Percentiles rank a stretch among this genome's conserved stretches.
Conservation (phyloP, 2,329 filamentous ascomycete species). For the Phaeophleospora eucalypticola region DNA sequence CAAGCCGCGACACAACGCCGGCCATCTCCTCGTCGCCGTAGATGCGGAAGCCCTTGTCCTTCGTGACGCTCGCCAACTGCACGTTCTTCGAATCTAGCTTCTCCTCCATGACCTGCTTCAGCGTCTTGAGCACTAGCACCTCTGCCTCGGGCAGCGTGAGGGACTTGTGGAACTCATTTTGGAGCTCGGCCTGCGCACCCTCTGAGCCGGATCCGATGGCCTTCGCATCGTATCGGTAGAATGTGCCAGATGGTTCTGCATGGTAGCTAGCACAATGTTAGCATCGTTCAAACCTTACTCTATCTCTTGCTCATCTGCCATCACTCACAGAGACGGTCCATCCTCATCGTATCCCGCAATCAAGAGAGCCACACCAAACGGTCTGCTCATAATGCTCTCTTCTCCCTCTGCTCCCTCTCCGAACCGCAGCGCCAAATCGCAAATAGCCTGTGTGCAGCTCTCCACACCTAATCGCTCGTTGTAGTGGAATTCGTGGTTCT, state of each 20-base stretch:
- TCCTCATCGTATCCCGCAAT: conserved; percentile 98
- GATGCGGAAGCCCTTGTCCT: conserved; percentile 97
- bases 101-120: conserved; percentile 99
- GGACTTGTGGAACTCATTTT: conserved; percentile 99
- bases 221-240: conserved; percentile 98
- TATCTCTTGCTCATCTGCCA: conserved; percentile 4
- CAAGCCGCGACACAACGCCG: conserved; percentile 76
- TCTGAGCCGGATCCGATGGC: conserved; percentile 96
- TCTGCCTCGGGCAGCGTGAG: conserved; percentile 90
- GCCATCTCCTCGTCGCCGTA: conserved; percentile 98
- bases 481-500: conserved; percentile 97
- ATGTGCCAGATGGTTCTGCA: conserved; percentile 94
- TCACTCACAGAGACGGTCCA: conserved; percentile 73
- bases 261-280: conserved; percentile 74
- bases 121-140: conserved; percentile 89
- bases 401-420: conserved; percentile 72
- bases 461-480: conserved; percentile 92
- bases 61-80: conserved; percentile 94
- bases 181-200: conserved; percentile 93
- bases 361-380: conserved; percentile 92
- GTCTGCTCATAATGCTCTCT: conserved; percentile 96
- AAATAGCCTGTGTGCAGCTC: conserved; percentile 98
- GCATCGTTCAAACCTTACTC: conserved; percentile 2
- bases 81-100: conserved; percentile 99
- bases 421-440: conserved; percentile 91